Conservation (phyloP, 495 filamentous ascomycete genomes). For the Tuber magnatum region DNA sequence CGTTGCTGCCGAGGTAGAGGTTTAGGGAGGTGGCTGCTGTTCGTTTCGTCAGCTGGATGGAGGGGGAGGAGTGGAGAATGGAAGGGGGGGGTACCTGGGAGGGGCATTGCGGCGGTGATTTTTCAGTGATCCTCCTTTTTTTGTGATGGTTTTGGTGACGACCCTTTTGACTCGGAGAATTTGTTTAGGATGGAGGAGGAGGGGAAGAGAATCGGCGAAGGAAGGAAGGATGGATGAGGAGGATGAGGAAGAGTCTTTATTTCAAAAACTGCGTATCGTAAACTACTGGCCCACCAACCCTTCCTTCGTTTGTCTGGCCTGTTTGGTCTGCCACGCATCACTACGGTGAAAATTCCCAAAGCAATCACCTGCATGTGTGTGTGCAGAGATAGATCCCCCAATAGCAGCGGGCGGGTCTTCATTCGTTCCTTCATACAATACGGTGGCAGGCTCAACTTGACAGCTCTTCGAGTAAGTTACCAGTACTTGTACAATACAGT, state of each 20-base stretch:
- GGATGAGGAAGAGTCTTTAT: neutral
- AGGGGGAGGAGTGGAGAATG: neutral
- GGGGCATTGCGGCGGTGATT: neutral
- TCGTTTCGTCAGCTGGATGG: slow-evolving; percentile 10
- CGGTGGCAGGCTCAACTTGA: neutral
- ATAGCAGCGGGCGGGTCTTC: neutral
- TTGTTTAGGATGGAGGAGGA: neutral
- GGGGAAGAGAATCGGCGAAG: neutral
- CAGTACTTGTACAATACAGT: too few relatives aligned
- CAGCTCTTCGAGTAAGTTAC: neutral
- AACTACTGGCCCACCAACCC: neutral
- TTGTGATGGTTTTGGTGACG: neutral
- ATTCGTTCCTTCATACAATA: neutral
- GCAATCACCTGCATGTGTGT: neutral
- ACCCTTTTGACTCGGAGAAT: neutral
- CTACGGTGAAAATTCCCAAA: neutral
- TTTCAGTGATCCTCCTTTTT: neutral
- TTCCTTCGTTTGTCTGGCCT: neutral
- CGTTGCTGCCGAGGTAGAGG: slow-evolving; percentile 27
- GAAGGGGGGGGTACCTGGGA: slow-evolving; percentile 15
- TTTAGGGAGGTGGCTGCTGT: slow-evolving; percentile 16
- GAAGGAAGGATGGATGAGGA: neutral
- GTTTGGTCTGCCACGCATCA: slow-evolving; percentile 4
- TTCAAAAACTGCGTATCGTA: neutral
- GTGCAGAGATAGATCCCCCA: neutral